Base-by-base conservation (phyloP, 495 filamentous ascomycete genomes). In the Penicillium egyptiacum region DNA sequence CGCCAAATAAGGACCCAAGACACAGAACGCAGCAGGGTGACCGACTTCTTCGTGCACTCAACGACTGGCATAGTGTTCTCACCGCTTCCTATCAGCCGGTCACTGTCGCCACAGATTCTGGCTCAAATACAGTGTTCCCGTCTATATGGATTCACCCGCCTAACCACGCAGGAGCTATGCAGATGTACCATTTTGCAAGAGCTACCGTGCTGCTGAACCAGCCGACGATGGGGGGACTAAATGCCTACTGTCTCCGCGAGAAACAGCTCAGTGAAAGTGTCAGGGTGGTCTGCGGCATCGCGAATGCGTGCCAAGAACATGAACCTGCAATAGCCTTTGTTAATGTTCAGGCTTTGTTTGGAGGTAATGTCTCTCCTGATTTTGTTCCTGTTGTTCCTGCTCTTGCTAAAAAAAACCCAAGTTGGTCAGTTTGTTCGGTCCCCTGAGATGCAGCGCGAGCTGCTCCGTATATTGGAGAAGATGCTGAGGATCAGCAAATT, bases 91-190 rank as follows among this genome's bases (percentile, higher is more conserved):
- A 48, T 56, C 11, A 33, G 31, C 31, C 31, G 31, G 31, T 33
- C 11, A 33, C 11, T 33, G 31, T 33, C 11, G 4, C 11, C 4
- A 14, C 11, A 0, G 31, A 33, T 33, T 12, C 10, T 14, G 14
- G 53, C 4, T 56, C 61, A 14, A 46, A 44, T 4, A 43, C 49
- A 0, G 53, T 58, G 10, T 72, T 69, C 47, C 65, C 70, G 2
- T 60, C 65, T 7, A 67, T 72, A 20, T 72, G 70, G 70, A 49
- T 72, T 19, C 53, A 72, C 40, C 70, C 70, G 12, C 55, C 67
- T 4, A 28, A 56, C 3, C 66, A 65, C 35, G 70, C 65, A 9
- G 67, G 62, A 1, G 65, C 67, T 0, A 47, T 72, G 25, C 70
- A 72, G 41, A 30, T 69, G 2, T 62, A 72, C 23, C 69, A 68